phyloP scores from a whole-genome alignment of 176 grass and related monocot species.

The Ampelocalamus luodianensis region DNA sequence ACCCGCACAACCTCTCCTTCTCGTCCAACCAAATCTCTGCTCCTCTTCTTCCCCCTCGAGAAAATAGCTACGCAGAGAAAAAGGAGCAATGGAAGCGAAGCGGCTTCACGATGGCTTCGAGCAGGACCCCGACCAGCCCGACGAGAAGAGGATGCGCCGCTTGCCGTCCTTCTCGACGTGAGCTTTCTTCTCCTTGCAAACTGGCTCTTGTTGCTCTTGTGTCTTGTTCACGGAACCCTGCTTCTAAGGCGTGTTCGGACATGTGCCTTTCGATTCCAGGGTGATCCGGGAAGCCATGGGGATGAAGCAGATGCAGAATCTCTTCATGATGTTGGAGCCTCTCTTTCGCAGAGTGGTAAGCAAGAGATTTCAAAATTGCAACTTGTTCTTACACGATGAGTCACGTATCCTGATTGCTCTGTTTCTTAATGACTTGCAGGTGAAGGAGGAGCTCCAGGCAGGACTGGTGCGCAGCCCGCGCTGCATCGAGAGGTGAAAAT shows the following conservation, averaged over 20 bases:
- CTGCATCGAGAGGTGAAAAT: conserved; percentile 52
- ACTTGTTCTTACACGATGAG: not conserved
- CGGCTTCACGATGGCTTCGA: conserved; percentile 55
- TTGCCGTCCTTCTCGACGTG: conserved; percentile 78
- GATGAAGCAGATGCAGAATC: conserved; percentile 55
- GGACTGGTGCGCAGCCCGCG: conserved; percentile 55
- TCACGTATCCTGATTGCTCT: conserved; percentile 25
- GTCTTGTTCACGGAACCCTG: not conserved
- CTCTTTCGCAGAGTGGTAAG: conserved; percentile 78
- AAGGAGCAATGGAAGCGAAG: conserved; percentile 63
- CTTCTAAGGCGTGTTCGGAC: not conserved
- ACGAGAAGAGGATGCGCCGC: conserved; percentile 63
- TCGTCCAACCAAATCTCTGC: not conserved
- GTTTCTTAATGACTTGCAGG: conserved; percentile 47
- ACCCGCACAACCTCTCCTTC: not conserved
- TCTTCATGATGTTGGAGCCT: conserved; percentile 63
- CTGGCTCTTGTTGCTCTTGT: not conserved
- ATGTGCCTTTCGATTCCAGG: conserved; percentile 40
- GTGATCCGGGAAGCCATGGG: conserved; percentile 78
- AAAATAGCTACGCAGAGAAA: not conserved
- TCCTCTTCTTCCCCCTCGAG: conserved; percentile 3
- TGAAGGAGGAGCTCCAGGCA: conserved; percentile 82
- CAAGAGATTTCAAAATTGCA: not conserved
- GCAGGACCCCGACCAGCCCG: conserved; percentile 55
- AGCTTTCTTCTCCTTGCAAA: conserved; percentile 18